Evolutionary conservation across 805 yeast species (phyloP), one percentile per base, ranked within the genome.

Genomic region (Lachancea meyersii): DNA sequence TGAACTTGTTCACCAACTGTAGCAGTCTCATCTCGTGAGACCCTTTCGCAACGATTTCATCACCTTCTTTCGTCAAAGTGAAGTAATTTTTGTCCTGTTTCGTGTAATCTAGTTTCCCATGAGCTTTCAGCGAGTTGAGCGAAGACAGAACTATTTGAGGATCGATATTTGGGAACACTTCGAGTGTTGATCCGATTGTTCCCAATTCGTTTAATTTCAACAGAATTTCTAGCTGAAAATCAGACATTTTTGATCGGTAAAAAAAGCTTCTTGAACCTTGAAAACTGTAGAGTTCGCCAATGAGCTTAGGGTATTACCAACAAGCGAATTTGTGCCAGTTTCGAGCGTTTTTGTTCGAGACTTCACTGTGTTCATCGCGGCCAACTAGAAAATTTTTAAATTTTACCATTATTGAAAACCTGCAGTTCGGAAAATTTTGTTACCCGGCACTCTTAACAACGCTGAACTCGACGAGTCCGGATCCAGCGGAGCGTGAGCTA

Each of bases 21-120:
- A 86, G 74, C 37, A 93, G 72, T 53, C 95, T 77, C 57, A 75
- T 77, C 68, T 93, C 98, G 58, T 93, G 97, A 24, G 97, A 86
- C 6, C 98, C 98, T 42, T 84, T 69, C 11, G 66, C 64, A 14
- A 86, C 73, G 47, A 89, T 84, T 33, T 85, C 89, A 52, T 77
- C 66, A 38, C 95, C 97, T 70, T 93, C 98, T 9, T 65, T 67
- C 10, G 94, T 82, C 49, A 88, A 75, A 21, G 72, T 66, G 82
- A 89, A 91, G 50, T 70, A 63, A 51, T 89, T 94, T 41, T 72
- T 70, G 63, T 91, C 97, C 42, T 78, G 71, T 47, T 85, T 76
- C 53, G 76, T 71, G 70, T 79, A 89, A 35, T 67, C 67, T 54
- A 93, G 75, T 86, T 91, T 89, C 44, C 77, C 73, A 63, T 84